Evolutionary conservation across 805 yeast genomes (phyloP).

Genomic region (Blastobotrys chiropterorum): DNA sequence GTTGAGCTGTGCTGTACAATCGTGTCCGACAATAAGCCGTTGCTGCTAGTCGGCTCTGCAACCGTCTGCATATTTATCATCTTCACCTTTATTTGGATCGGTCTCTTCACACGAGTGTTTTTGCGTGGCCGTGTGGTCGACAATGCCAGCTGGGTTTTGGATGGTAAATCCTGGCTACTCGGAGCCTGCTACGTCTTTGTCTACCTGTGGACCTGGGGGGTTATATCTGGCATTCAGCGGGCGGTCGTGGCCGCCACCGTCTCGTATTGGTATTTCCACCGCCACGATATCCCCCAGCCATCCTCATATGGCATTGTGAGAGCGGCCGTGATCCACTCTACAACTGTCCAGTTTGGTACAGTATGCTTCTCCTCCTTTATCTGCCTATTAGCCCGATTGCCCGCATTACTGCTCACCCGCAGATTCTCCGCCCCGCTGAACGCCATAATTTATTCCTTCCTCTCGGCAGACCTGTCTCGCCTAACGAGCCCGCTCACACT

Average conservation of each 20-base stretch:
- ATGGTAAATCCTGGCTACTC: constrained; percentile 28
- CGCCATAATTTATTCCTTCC: constrained; percentile 19
- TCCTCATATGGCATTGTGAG: constrained; percentile 16
- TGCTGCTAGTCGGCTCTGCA: constrained; percentile 27
- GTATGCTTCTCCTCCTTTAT: constrained; percentile 31
- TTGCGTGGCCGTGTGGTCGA: constrained; percentile 22
- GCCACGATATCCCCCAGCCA: constrained; percentile 21
- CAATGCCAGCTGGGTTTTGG: constrained; percentile 22
- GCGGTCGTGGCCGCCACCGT: constrained; percentile 32
- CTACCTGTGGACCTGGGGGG: constrained; percentile 40
- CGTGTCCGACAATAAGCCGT: constrained; percentile 27
- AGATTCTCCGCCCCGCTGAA: constrained; percentile 23
- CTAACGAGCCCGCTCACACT: constrained; percentile 34
- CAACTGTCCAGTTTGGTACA: constrained; percentile 32
- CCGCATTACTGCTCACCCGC: constrained; percentile 32
- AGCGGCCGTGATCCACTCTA: constrained; percentile 24
- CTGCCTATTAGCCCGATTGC: constrained; percentile 29
- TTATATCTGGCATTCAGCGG: constrained; percentile 34
- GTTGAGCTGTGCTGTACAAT: constrained; percentile 33
- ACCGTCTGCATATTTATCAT: constrained; percentile 25
- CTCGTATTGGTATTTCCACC: constrained; percentile 35
- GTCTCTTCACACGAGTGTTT: constrained; percentile 30
- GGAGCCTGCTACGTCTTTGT: constrained; percentile 30
- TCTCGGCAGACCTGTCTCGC: constrained; percentile 26
- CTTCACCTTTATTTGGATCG: constrained; percentile 33